Conservation (phyloP, 1,284 basidiomycete genomes). For the Austropuccinia psidii region DNA sequence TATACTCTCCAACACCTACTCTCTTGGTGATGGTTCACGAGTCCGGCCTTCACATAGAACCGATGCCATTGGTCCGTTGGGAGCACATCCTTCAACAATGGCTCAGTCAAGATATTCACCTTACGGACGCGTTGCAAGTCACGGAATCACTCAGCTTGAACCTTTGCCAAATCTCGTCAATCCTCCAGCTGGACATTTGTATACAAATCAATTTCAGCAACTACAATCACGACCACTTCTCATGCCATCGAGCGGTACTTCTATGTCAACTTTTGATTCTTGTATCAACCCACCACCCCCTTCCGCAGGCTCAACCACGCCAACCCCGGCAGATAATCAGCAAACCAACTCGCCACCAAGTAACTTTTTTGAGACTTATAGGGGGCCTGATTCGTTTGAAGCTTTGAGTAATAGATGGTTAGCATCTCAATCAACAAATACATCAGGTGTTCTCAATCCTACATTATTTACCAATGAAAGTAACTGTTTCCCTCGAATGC, state of each 20-base stretch:
- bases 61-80: neutral
- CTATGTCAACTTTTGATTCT: neutral
- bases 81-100: neutral
- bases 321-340: neutral
- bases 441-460: neutral
- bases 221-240: neutral
- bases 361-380: conserved; percentile 35
- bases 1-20: neutral
- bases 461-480: neutral
- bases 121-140: conserved; percentile 24
- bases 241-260: neutral
- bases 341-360: neutral
- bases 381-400: conserved; percentile 34
- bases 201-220: neutral
- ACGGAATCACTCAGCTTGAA: conserved; percentile 31
- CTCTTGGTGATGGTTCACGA: conserved; percentile 1
- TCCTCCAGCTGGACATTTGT: neutral
- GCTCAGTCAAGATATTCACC: conserved; percentile 34
- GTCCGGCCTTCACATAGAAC: neutral
- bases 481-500: neutral
- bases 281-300: neutral
- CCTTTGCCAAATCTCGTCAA: conserved; percentile 26
- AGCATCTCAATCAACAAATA: neutral
- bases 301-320: neutral
- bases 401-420: conserved; percentile 33